Conservation (phyloP, 148 eudicot genomes). For the Heliosperma pusillum region DNA sequence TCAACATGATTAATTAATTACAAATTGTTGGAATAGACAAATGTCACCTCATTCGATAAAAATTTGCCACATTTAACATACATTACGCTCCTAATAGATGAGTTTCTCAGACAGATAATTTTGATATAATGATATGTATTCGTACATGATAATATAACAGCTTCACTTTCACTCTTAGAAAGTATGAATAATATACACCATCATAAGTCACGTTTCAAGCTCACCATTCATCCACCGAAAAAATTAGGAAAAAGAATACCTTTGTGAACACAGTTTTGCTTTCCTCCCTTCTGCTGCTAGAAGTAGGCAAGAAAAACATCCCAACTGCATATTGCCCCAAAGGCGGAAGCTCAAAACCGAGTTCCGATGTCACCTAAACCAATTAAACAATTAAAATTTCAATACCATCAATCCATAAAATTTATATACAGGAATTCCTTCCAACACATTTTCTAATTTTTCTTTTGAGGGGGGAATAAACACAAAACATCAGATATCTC, state of each 20-base stretch:
- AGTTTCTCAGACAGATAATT: neutral
- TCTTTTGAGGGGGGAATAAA: no score
- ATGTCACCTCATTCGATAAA: neutral
- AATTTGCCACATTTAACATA: neutral
- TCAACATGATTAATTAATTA: neutral
- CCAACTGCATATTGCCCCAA: constrained; percentile 92
- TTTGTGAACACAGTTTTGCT: constrained; percentile 90
- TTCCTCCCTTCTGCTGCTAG: constrained; percentile 70
- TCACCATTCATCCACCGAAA: no score
- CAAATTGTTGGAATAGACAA: neutral
- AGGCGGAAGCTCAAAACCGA: constrained; percentile 79
- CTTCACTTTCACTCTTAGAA: neutral
- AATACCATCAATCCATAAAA: neutral
- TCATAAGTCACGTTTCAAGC: no score
- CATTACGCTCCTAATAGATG: neutral
- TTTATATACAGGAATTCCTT: neutral
- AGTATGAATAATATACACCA: neutral
- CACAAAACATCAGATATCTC: no score
- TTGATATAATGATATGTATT: no score
- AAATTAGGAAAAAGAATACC: constrained; percentile 45
- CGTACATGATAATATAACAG: no score
- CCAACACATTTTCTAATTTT: neutral
- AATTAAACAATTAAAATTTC: neutral
- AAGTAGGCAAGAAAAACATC: constrained; percentile 98
- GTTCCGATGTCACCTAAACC: constrained; percentile 68